phyloP scores from a whole-genome alignment of 129 eudicot species.

The Saposhnikovia divaricata region DNA sequence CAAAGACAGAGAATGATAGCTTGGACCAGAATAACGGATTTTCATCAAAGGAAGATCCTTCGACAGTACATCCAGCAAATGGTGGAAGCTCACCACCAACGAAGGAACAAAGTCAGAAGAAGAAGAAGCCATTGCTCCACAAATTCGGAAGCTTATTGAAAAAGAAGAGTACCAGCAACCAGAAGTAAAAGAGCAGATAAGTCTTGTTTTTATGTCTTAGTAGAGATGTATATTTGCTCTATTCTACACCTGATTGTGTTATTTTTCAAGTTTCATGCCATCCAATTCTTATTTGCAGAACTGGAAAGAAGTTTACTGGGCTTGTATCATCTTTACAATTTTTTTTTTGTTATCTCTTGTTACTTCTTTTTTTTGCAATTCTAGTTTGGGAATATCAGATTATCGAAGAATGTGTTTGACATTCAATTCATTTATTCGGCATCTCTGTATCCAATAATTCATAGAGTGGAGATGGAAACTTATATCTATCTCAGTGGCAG shows the following conservation, averaged over 20 bases:
- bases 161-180: constrained; percentile 63
- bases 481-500: too few relatives aligned
- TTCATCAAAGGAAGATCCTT: constrained; percentile 8
- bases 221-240: constrained; percentile 30
- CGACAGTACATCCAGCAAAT: constrained; percentile 38
- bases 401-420: not conserved
- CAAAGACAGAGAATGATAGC: constrained; percentile 60
- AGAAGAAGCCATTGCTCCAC: constrained; percentile 73
- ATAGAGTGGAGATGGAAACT: not conserved
- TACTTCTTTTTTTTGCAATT: constrained; percentile 20
- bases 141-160: constrained; percentile 90
- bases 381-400: constrained; percentile 11
- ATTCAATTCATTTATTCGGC: not conserved
- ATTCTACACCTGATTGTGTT: constrained; percentile 25
- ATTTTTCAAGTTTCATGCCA: constrained; percentile 8
- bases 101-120: constrained; percentile 58
- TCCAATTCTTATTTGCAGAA: constrained; percentile 19
- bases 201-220: constrained; percentile 11
- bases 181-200: constrained; percentile 21
- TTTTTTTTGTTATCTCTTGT: constrained; percentile 4
- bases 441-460: not conserved
- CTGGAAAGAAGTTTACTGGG: constrained; percentile 27
- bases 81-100: constrained; percentile 53
- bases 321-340: constrained; percentile 37
- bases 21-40: constrained; percentile 53